Evolutionary conservation across 176 grass and related monocot genomes (phyloP), one percentile per base, ranked within the genome.

Genomic region (Poa pratensis): DNA sequence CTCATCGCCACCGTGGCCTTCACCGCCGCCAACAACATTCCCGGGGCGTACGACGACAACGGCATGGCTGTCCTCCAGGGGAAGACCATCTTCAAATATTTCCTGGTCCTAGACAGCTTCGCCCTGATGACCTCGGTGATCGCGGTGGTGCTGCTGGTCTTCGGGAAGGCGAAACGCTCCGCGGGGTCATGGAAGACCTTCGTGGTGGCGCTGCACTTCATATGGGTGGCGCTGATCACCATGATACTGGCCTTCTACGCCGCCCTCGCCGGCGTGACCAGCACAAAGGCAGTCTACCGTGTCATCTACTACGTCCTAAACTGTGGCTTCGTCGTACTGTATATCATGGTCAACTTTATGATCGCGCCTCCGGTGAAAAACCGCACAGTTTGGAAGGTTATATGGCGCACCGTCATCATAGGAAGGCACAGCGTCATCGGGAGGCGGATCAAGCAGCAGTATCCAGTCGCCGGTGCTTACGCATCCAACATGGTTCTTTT

Each of bases 21-120:
- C 10, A 16, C 85, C 30, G 85, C 68, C 2, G 68, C 67, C n/a
- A 73, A 74, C 77, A 64, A 86, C 16, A 0, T 86, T 16, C 77
- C 77, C 0, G 76, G 77, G 0, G 9, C 30, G 1, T 86, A 80
- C 58, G 15, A 20, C 3, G 39, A 6, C 39, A 8, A 8, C 39
- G 77, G 53, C 64, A 32, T 53, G 43, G 82, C 30, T 17, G 72
- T 28, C 28, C 67, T 86, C 6, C 7, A 0, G 15, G 7, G 1
- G 18, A 49, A 35, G 0, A 0, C 0, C 1, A 0, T 45, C 53
- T 86, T 73, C 42, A 1, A 24, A 5, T 0, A 0, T 3, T 86
- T 86, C 54, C 5, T 80, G 51, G 0, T 40, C 5, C 53, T 86
- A 0, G 20, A 73, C 67, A n/a, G 15, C 42, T 0, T 72, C 0